Conservation (phyloP, 768 basidiomycete species). For the Boletus rubropictus region DNA sequence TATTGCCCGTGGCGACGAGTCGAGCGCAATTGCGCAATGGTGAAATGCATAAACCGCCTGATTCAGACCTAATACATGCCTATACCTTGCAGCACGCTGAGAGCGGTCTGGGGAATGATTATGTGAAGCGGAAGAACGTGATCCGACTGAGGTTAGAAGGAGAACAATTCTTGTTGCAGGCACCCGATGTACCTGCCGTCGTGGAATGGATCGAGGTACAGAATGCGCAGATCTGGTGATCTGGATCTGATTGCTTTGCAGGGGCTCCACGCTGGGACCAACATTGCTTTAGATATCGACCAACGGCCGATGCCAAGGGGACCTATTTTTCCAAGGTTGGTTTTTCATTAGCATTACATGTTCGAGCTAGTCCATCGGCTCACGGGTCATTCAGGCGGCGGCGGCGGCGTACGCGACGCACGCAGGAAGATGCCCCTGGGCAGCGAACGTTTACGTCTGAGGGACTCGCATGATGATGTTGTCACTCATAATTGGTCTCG, state of each 20-base stretch:
- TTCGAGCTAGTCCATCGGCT: neutral
- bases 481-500: neutral
- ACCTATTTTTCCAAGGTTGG: constrained; percentile 73
- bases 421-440: constrained; percentile 6
- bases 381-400: constrained; percentile 17
- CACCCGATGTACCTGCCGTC: constrained; percentile 73
- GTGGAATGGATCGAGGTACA: constrained; percentile 94
- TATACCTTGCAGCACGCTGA: constrained; percentile 90
- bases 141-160: constrained; percentile 89
- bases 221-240: constrained; percentile 5
- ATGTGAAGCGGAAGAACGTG: constrained; percentile 88
- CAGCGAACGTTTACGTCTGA: neutral
- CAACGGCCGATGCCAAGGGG: constrained; percentile 89
- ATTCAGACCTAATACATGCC: constrained; percentile 51
- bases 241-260: constrained; percentile 27
- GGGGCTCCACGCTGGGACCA: constrained; percentile 88
- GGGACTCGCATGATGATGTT: neutral
- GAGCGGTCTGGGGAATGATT: constrained; percentile 93
- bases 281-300: constrained; percentile 89
- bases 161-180: constrained; percentile 94
- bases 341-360: neutral
- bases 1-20: constrained; percentile 17
- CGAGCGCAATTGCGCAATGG: constrained; percentile 17
- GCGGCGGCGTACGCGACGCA: constrained; percentile 26
- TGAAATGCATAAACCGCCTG: constrained; percentile 38